phyloP scores from a whole-genome alignment of 805 yeast species.

The Candida tallmaniae region DNA sequence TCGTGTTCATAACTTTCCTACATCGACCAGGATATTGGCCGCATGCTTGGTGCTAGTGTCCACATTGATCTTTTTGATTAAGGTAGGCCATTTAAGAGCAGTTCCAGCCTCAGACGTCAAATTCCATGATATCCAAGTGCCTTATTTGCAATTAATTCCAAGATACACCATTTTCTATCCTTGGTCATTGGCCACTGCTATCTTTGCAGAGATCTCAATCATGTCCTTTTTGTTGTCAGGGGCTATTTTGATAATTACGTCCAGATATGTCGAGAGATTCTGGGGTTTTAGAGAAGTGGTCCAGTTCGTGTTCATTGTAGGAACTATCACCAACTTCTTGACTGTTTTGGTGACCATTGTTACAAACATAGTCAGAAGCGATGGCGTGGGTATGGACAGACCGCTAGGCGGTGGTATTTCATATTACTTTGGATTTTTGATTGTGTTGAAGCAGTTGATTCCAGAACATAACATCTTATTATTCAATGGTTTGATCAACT shows the following conservation, averaged over 20 bases:
- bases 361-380: constrained; percentile 30
- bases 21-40: constrained; percentile 44
- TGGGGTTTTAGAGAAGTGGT: constrained; percentile 51
- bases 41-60: constrained; percentile 38
- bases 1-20: constrained; percentile 31
- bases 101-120: constrained; percentile 8
- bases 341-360: constrained; percentile 43
- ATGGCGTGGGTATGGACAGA: constrained; percentile 31
- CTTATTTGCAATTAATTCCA: constrained; percentile 63
- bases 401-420: constrained; percentile 53
- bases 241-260: constrained; percentile 32
- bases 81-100: constrained; percentile 14
- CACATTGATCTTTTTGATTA: constrained; percentile 8
- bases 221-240: constrained; percentile 41
- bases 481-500: constrained; percentile 40
- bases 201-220: constrained; percentile 57
- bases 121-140: constrained; percentile 45
- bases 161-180: constrained; percentile 50
- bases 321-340: constrained; percentile 51
- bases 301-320: constrained; percentile 47
- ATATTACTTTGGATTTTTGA: constrained; percentile 49
- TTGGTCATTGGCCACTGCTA: constrained; percentile 59
- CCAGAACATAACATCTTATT: constrained; percentile 53
- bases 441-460: constrained; percentile 53
- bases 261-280: constrained; percentile 46